A percentile compares a stretch with the other conserved stretches of the same genome.
Evolutionary conservation across 2,329 filamentous ascomycete genomes (phyloP).

Genomic region (Zasmidium angulare): DNA sequence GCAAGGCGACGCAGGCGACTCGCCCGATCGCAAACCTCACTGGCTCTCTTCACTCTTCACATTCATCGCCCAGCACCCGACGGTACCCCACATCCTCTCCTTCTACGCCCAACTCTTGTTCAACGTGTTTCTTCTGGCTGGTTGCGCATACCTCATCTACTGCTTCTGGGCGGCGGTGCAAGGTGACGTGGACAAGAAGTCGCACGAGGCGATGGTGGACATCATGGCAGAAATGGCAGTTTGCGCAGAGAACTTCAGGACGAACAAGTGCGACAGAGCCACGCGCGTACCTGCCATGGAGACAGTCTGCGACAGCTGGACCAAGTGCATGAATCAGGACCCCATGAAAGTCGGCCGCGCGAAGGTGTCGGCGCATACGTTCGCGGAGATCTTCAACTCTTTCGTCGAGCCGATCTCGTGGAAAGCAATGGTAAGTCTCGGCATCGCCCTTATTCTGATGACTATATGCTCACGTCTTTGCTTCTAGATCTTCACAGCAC

Average conservation of each 20-base stretch:
- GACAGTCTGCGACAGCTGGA: conserved; percentile 74
- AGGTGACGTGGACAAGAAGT: conserved; percentile 71
- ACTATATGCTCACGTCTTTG: conserved; percentile 39
- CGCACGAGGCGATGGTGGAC: conserved; percentile 62
- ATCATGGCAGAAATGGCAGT: conserved; percentile 70
- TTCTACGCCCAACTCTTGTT: conserved; percentile 66
- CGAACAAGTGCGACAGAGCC: conserved; percentile 71
- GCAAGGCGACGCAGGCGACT: conserved; percentile 13
- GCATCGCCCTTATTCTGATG: conserved; percentile 28
- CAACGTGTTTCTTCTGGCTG: conserved; percentile 62
- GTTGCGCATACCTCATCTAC: conserved; percentile 66
- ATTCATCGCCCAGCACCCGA: conserved; percentile 64
- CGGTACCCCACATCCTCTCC: conserved; percentile 64
- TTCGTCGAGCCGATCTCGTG: conserved; percentile 89
- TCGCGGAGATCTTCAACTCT: conserved; percentile 89
- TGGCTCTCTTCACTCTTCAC: conserved; percentile 53
- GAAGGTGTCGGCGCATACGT: conserved; percentile 78
- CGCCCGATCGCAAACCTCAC: conserved; percentile 23
- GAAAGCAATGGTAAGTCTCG: conserved; percentile 65
- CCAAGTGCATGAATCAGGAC: conserved; percentile 82
- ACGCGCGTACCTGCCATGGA: conserved; percentile 72
- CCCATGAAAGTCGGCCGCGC: conserved; percentile 74
- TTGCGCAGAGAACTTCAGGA: conserved; percentile 71
- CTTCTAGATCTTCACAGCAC: conserved; percentile 43
- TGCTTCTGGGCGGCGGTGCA: conserved; percentile 68